Evolutionary conservation across 768 basidiomycete genomes (phyloP), one percentile per base, ranked within the genome.

Genomic region (Panellus pusillus): DNA sequence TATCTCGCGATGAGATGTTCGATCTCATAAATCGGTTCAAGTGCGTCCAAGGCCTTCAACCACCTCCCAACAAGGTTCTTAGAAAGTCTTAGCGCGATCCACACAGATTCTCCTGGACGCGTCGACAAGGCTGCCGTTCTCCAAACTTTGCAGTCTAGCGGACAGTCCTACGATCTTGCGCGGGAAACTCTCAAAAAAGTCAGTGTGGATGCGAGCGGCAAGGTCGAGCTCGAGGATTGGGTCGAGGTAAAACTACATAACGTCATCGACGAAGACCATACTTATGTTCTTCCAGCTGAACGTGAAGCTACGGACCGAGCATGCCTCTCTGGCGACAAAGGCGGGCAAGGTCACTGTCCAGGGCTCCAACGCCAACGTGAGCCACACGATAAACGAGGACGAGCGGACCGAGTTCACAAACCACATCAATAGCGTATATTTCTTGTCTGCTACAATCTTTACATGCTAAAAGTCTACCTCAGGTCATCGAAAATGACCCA

Each of bases 371-470:
- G 89, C 91, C 47, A 97, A 95, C 71, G 91, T 93, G 58, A 92
- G 89, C 71, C 96, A 98, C 74, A 96, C 96, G 31, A 88, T 98
- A 72, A 97, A 97, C 74, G 93, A 98, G 70, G 96, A 98, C 68
- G 96, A 98, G 68, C 80, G 93, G 48, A 76, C 82, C 18, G 94
- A 96, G 67, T 98, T 98, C 73, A 98, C 96, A n/a, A 89, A 92
- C 66, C 96, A 99, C 72, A 98, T 99, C 76, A 99, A 99, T 68
- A 74, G 80, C 54, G 96, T 97, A 64, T 59, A 89, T 69, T 19
- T 2, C 15, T 35, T 3, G 15, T 60, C 28, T n/a, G 47, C 18
- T 44, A 52, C 17, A 46, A 43, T 38, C 28, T 13, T 13, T 14
- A 24, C 3, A n/a, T 18, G 11, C 11, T 55, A 17, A 52, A 20